Conservation (phyloP, 768 basidiomycete species). For the Panus rudis region DNA sequence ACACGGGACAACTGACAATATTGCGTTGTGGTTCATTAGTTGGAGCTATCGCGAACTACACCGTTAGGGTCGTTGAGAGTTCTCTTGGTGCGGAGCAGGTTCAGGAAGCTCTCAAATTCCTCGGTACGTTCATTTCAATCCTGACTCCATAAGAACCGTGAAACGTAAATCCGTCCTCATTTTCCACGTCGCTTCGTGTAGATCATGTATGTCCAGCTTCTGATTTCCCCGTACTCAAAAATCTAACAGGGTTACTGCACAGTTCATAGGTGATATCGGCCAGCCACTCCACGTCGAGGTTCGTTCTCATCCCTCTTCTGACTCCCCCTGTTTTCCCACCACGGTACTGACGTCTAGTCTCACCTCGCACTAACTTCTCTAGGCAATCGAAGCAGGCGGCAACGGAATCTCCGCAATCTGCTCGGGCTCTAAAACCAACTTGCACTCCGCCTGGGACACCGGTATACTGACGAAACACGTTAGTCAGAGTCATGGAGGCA, state of each 20-base stretch:
- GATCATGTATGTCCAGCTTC: slow-evolving; percentile 8
- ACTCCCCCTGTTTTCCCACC: no score
- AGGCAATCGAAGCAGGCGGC: slow-evolving; percentile 21
- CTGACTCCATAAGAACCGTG: background rate
- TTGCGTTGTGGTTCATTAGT: slow-evolving; percentile 23
- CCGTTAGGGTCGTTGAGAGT: slow-evolving; percentile 38
- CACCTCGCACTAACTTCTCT: background rate
- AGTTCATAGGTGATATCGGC: slow-evolving; percentile 24
- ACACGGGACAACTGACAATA: no score
- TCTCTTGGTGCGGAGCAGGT: slow-evolving; percentile 34
- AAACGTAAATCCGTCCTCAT: background rate
- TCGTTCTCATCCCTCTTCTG: background rate
- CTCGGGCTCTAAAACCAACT: slow-evolving; percentile 17
- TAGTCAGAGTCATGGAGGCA: slow-evolving; percentile 17
- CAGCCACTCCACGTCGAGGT: slow-evolving; percentile 24
- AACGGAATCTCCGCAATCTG: slow-evolving; percentile 22
- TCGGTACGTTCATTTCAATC: slow-evolving; percentile 23
- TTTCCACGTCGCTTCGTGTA: background rate
- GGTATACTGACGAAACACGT: slow-evolving; percentile 22
- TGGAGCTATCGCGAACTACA: slow-evolving; percentile 52
- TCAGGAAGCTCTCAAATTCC: slow-evolving; percentile 47
- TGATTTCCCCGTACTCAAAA: background rate
- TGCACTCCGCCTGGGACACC: slow-evolving; percentile 22
- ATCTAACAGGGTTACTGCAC: background rate
- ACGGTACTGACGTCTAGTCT: background rate